A percentile compares a stretch with the other conserved stretches of the same genome.
Conservation (phyloP, 352 stramenopile species). For the Saprolegnia diclina region DNA sequence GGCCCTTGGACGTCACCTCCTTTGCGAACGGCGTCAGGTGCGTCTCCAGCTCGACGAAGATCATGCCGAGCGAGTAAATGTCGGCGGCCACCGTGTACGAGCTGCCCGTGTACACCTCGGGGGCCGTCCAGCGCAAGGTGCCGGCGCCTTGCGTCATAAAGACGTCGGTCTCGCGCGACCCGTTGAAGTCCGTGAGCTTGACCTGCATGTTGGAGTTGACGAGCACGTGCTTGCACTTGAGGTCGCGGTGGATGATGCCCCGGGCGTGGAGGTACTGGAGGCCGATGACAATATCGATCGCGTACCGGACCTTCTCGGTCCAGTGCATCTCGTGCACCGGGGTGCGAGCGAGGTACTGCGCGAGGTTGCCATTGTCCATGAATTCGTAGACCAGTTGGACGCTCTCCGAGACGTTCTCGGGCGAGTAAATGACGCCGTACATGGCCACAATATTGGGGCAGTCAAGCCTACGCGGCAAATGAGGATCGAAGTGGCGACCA, state of each 20-base stretch:
- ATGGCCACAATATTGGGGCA: slow-evolving; percentile 18
- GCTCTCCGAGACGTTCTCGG: background rate
- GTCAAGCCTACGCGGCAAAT: slow-evolving; percentile 3
- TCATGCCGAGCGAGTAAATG: slow-evolving; percentile 27
- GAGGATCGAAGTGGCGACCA: background rate
- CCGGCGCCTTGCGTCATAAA: slow-evolving; percentile 18
- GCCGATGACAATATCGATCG: slow-evolving; percentile 2
- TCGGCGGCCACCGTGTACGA: slow-evolving; percentile 15
- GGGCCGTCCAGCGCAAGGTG: slow-evolving; percentile 16
- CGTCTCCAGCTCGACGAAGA: slow-evolving; percentile 16
- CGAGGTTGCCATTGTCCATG: slow-evolving; percentile 22
- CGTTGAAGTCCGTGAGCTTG: slow-evolving; percentile 25
- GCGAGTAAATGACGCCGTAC: slow-evolving; percentile 12
- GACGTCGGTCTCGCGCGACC: slow-evolving; percentile 12
- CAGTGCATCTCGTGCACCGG: slow-evolving; percentile 5
- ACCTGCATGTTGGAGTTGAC: slow-evolving; percentile 16
- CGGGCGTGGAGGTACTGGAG: slow-evolving; percentile 11
- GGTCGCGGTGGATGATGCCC: slow-evolving; percentile 24
- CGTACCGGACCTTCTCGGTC: slow-evolving; percentile 20
- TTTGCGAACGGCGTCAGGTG: slow-evolving; percentile 7
- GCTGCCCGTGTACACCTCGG: slow-evolving; percentile 18
- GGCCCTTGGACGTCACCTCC: background rate
- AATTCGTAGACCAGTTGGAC: slow-evolving; percentile 21
- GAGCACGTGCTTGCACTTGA: slow-evolving; percentile 26
- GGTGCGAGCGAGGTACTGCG: slow-evolving; percentile 1